These are phyloP conservation scores for Naganishia vaughanmartiniae DNA, from an alignment of 768 basidiomycete species.

Conservation along the genomic window DNA sequence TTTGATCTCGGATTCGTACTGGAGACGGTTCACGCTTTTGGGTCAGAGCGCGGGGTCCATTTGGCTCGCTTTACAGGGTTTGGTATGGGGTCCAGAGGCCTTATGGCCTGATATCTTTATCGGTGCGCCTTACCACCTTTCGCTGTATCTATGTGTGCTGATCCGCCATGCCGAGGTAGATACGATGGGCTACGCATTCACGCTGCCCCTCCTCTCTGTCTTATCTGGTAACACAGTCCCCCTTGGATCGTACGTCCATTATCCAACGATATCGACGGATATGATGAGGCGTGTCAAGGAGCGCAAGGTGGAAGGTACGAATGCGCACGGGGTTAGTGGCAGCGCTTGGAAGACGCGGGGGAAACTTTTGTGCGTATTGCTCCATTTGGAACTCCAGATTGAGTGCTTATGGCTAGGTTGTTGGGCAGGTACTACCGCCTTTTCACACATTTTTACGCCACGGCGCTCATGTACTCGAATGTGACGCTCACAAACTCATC, in stretches of 20 bases:
- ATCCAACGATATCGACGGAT: conserved; percentile 90
- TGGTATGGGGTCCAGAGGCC: conserved; percentile 54
- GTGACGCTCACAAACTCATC: conserved; percentile 85
- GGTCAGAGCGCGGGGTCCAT: conserved; percentile 89
- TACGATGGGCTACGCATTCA: conserved; percentile 97
- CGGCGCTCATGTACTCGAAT: conserved; percentile 66
- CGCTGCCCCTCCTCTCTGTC: conserved; percentile 71
- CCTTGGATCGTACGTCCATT: conserved; percentile 89
- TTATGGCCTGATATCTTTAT: conserved; percentile 88
- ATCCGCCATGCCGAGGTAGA: conserved; percentile 57
- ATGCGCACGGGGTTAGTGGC: conserved; percentile 56
- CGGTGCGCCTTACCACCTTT: conserved; percentile 57
- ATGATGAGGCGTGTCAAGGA: conserved; percentile 71
- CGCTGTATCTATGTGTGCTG: conserved; percentile 1
- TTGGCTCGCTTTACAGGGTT: conserved; percentile 76
- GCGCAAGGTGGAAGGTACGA: conserved; percentile 19
- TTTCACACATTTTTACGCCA: conserved; percentile 78
- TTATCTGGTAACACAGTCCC: conserved; percentile 61
- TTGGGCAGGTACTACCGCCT: conserved; percentile 60
- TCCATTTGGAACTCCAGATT: background rate
- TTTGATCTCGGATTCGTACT: conserved; percentile 75
- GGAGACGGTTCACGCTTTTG: conserved; percentile 85
- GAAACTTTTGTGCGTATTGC: conserved; percentile 63
- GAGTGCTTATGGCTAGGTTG: background rate
- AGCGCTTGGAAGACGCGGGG: conserved; percentile 60